phyloP scores from a whole-genome alignment of 805 yeast genomes.

The Torulaspora franciscae region DNA sequence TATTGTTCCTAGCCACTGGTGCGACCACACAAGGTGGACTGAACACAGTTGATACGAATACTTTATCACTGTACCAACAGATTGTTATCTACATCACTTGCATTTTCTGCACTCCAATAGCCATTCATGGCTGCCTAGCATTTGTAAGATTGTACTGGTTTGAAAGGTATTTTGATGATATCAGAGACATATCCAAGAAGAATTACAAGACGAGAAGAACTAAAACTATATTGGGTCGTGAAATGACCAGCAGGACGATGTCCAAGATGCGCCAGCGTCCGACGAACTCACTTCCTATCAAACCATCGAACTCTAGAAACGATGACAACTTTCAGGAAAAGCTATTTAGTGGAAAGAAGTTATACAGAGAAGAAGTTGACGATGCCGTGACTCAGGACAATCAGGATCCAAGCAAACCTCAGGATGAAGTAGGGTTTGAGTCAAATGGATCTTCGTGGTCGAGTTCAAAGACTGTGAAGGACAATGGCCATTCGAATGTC shows the following conservation, averaged over 20 bases:
- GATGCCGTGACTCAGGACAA: constrained; percentile 1
- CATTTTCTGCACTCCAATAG: constrained; percentile 76
- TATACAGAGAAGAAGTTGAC: constrained; percentile 32
- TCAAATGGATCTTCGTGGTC: constrained; percentile 12
- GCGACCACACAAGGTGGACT: constrained; percentile 89
- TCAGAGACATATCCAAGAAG: constrained; percentile 68
- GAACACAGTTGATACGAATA: constrained; percentile 68
- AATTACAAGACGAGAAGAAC: constrained; percentile 81
- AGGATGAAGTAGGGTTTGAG: constrained; percentile 3
- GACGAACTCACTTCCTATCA: constrained; percentile 1
- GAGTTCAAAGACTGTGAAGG: constrained; percentile 14
- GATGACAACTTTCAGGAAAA: constrained; percentile 33
- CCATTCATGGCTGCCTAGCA: constrained; percentile 74
- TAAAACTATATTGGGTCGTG: constrained; percentile 33
- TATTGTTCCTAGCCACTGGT: constrained; percentile 69
- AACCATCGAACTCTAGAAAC: constrained; percentile 5
- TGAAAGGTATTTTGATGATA: constrained; percentile 79
- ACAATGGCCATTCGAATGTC: constrained; percentile 1
- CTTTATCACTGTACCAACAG: constrained; percentile 71
- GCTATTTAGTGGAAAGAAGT: constrained; percentile 35
- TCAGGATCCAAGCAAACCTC: constrained; percentile 21
- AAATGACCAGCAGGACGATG: constrained; percentile 28
- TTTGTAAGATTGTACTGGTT: constrained; percentile 83
- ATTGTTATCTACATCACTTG: constrained; percentile 59
- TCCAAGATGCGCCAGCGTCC: constrained; percentile 13